Conservation (phyloP, 805 yeast species). For the Ogataea philodendri region DNA sequence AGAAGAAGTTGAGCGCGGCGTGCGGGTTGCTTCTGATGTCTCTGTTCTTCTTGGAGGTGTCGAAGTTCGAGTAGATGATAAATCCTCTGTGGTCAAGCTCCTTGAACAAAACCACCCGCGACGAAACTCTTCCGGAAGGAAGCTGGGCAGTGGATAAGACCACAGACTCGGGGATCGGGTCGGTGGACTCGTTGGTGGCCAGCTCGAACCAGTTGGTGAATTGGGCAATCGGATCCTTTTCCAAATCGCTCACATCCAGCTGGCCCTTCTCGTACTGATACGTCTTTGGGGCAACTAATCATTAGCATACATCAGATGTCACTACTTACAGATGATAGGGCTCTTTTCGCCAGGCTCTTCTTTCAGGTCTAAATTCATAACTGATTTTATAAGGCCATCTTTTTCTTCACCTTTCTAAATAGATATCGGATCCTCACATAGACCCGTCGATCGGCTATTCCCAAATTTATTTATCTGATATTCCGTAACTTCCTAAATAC, state of each 20-base stretch:
- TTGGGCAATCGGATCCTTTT: slow-evolving; percentile 64
- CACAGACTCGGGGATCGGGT: slow-evolving; percentile 76
- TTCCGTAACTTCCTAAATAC: slow-evolving; percentile 5
- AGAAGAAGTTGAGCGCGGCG: slow-evolving; percentile 85
- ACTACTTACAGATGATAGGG: slow-evolving; percentile 32
- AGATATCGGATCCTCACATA: no score
- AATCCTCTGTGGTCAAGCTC: slow-evolving; percentile 86
- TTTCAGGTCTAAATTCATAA: slow-evolving; percentile 26
- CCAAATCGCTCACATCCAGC: slow-evolving; percentile 53
- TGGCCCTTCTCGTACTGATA: slow-evolving; percentile 77
- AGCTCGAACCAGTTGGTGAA: slow-evolving; percentile 84
- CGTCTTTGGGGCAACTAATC: slow-evolving; percentile 74
- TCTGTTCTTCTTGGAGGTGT: slow-evolving; percentile 71
- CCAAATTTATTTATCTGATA: slow-evolving; percentile 1
- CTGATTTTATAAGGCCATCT: not conserved
- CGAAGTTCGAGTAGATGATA: slow-evolving; percentile 90
- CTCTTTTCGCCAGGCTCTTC: slow-evolving; percentile 23
- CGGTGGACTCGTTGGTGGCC: slow-evolving; percentile 53
- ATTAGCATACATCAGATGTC: slow-evolving; percentile 2
- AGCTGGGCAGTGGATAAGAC: slow-evolving; percentile 84
- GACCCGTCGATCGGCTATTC: slow-evolving; percentile 7
- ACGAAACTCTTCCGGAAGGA: slow-evolving; percentile 88
- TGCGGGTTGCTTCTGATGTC: slow-evolving; percentile 72
- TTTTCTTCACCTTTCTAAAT: no score
- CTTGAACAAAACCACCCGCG: slow-evolving; percentile 81